phyloP scores from a whole-genome alignment of 2,329 filamentous ascomycete species.

The Ambrosiella beaveri region DNA sequence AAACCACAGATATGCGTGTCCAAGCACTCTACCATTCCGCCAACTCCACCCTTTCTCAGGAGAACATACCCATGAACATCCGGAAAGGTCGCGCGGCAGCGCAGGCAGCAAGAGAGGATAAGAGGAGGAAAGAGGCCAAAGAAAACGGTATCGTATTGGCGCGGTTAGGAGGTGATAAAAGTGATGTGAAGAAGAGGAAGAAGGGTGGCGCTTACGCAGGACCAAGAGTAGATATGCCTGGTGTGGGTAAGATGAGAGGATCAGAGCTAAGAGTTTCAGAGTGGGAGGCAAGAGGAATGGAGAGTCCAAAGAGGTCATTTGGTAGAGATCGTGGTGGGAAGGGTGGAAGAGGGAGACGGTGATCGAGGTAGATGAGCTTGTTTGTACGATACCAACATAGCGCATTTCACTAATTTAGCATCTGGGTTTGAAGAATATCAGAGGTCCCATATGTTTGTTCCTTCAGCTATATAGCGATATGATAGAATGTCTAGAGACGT shows the following conservation, averaged over 20 bases:
- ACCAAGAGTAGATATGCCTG: conserved; percentile 56
- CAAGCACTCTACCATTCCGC: conserved; percentile 51
- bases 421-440: background rate
- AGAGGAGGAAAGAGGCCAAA: conserved; percentile 57
- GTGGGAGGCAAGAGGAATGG: conserved; percentile 56
- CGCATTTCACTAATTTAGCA: background rate
- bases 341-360: conserved; percentile 9
- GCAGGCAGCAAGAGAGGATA: conserved; percentile 45
- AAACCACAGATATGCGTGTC: conserved; percentile 69
- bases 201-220: conserved; percentile 27
- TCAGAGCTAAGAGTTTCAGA: conserved; percentile 66
- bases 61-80: conserved; percentile 77
- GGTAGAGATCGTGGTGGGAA: conserved; percentile 17
- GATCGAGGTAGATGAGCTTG: background rate
- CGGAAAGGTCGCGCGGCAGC: conserved; percentile 70
- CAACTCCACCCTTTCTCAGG: conserved; percentile 58
- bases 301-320: conserved; percentile 28
- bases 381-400: background rate
- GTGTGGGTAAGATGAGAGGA: conserved; percentile 62
- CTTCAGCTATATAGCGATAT: background rate
- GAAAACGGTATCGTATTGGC: conserved; percentile 89
- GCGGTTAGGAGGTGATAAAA: conserved; percentile 21
- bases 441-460: too few species aligned
- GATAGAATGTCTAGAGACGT: background rate
- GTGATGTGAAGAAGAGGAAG: conserved; percentile 21